Evolutionary conservation across 225 moss, liverwort and hornwort genomes (phyloP), one percentile per base, ranked within the genome.

Genomic region (Bryoerythrophyllum caledonicum): DNA sequence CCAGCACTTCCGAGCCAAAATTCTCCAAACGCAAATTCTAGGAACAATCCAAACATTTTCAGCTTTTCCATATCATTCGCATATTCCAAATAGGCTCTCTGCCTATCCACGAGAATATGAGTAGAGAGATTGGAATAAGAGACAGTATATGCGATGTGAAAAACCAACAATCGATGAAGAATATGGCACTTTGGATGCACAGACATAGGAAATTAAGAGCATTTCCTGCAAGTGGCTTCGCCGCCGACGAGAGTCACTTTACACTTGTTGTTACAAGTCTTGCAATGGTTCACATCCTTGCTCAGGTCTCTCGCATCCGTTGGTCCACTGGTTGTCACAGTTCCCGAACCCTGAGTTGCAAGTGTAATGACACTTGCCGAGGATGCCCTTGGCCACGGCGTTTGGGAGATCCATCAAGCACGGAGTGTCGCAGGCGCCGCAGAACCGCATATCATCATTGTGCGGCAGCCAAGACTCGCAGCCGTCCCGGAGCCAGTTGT

Each of bases 401-500:
- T 72, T 72, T 7, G 61, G 44, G 12, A 72, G 46, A 30, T 5
- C 7, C 61, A 30, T 61, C 9, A 46, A 7, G 21, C 60, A 72
- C 1, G 72, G 61, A 8, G 28, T 72, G 30, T 60, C 46, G 61
- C 61, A 72, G 14, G 61, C 44, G 14, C 60, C 48, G 72, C 60
- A 72, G 8, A 44, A 60, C 13, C 72, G 20, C 4, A 48, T 0
- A 21, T 72, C 60, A 19, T 59, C 32, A 44, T 46, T 60, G 59
- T 46, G 48, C 1, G 61, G 71, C 60, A 55, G 15, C 3, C 59
- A 60, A 15, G 60, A 48, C 61, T 69, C 76, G 38, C 76, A 76
- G 23, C 76, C 76, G 51, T 76, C 69, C 6, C 34, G 60, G 25
- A 49, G 60, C 60, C 60, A 59, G 21, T 58, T 43, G 56, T 75